Evolutionary conservation across 495 filamentous ascomycete species (phyloP).

Genomic region (Letharia lupina): DNA sequence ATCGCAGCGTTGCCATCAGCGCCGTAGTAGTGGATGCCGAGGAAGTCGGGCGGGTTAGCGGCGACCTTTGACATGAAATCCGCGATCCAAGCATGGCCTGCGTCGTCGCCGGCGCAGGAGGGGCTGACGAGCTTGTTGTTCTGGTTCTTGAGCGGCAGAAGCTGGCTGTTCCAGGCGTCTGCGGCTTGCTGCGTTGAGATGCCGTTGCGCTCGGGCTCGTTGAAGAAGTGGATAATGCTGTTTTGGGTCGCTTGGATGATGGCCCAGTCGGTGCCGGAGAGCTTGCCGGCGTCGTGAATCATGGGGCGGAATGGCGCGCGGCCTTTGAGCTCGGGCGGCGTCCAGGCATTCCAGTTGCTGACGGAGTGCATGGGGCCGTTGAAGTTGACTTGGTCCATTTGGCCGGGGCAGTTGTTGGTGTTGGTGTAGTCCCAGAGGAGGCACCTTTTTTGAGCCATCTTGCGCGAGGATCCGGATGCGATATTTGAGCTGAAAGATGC

Average conservation of each 20-base stretch:
- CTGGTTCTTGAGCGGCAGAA: slow-evolving; percentile 34
- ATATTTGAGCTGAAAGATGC: not conserved
- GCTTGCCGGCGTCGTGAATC: slow-evolving; percentile 33
- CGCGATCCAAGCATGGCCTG: slow-evolving; percentile 35
- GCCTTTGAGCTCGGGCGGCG: slow-evolving; percentile 36
- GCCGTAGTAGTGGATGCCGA: slow-evolving; percentile 43
- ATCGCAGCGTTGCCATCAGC: slow-evolving; percentile 27
- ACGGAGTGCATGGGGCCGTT: slow-evolving; percentile 32
- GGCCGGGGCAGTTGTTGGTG: slow-evolving; percentile 27
- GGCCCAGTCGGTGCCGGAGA: slow-evolving; percentile 35
- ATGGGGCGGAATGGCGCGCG: slow-evolving; percentile 39
- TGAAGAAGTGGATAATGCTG: slow-evolving; percentile 38
- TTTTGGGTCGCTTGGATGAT: slow-evolving; percentile 27
- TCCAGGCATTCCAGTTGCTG: slow-evolving; percentile 43
- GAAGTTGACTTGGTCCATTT: slow-evolving; percentile 33
- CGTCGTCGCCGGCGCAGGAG: slow-evolving; percentile 30
- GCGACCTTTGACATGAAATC: slow-evolving; percentile 36
- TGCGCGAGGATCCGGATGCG: not conserved
- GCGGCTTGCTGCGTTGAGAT: slow-evolving; percentile 36
- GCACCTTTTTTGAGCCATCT: slow-evolving; percentile 32
- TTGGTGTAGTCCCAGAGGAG: slow-evolving; percentile 45
- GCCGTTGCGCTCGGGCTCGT: slow-evolving; percentile 39
- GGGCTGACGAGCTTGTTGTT: slow-evolving; percentile 37
- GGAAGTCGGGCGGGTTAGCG: slow-evolving; percentile 34
- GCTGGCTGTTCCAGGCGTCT: slow-evolving; percentile 34